Evolutionary conservation across 306 rosid genomes (phyloP).

Genomic region (Lathyrus aphaca): DNA sequence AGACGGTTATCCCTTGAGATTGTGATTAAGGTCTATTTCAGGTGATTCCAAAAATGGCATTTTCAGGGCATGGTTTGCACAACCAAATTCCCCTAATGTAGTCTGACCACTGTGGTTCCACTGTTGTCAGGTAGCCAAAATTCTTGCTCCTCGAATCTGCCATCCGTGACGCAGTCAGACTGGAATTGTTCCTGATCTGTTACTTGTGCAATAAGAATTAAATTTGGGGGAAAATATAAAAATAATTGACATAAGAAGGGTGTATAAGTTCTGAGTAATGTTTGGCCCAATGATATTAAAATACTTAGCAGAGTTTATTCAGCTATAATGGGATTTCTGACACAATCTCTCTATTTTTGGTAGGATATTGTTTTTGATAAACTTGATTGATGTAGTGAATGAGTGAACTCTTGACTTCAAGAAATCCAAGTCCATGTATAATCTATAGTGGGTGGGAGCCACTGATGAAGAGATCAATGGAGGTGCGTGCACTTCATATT

Average conservation of each 20-base stretch:
- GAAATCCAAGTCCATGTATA: constrained; percentile 25
- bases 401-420: neutral
- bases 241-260: neutral
- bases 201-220: neutral
- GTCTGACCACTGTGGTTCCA: neutral
- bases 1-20: neutral
- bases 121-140: neutral
- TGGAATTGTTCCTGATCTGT: neutral
- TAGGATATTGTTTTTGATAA: neutral
- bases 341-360: neutral
- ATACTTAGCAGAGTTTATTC: neutral
- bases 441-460: constrained; percentile 58
- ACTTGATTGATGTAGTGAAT: neutral
- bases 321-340: neutral
- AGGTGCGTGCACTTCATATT: constrained; percentile 38
- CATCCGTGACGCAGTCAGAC: neutral
- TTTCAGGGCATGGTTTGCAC: neutral
- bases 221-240: neutral
- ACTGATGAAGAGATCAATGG: constrained; percentile 60
- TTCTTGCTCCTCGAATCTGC: neutral
- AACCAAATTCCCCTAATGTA: neutral
- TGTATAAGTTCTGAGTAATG: neutral
- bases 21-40: neutral
- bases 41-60: constrained; percentile 16
- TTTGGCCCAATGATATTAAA: neutral